Base-by-base conservation (phyloP, 2,329 filamentous ascomycete species). In the Apiospora aurea region DNA sequence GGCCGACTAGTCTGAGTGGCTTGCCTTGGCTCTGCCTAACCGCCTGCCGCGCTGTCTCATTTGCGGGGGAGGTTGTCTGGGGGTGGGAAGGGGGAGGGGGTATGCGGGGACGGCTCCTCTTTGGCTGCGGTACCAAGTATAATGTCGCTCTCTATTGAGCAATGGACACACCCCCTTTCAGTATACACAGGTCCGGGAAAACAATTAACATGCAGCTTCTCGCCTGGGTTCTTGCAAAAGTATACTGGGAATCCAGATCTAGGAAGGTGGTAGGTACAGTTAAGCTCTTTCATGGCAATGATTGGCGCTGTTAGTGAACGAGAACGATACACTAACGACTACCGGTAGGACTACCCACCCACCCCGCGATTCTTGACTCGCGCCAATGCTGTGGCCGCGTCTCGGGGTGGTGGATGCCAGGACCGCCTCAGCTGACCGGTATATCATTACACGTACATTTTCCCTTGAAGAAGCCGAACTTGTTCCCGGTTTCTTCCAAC, bases 331-430 rank as follows among this genome's bases (percentile, higher is more conserved):
- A 38, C 34, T 38, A 38, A 38, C 16, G 26, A 57, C 51, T n/a
- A 57, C 11, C 34, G 21, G 29, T 41, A 64, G 57, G 34, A 64
- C 57, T 64, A 64, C 41, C 41, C 57, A 64, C 41, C 41, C 57
- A 24, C 57, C 57, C 57, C 57, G 57, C 57, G 57, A 64, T 64
- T 64, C 34, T 64, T 64, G 57, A 64, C 57, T 64, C 57, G 57
- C 21, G 18, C 29, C 57, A 64, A 41, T 64, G 18, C 57, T 10
- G 57, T 38, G 16, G 53, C 46, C 46, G 53, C 53, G 53, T 21
- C 53, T 61, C 53, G 53, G 53, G 53, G 53, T 41, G 57, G 57
- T 64, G 57, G 57, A 64, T 41, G 57, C 57, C 57, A 41, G 5
- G n/a, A 13, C 34, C 57, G 34, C 29, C 57, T 41, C 34, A 64